Evolutionary conservation across 164 flowering plant species (phyloP).

Genomic region (Aristolochia californica): DNA sequence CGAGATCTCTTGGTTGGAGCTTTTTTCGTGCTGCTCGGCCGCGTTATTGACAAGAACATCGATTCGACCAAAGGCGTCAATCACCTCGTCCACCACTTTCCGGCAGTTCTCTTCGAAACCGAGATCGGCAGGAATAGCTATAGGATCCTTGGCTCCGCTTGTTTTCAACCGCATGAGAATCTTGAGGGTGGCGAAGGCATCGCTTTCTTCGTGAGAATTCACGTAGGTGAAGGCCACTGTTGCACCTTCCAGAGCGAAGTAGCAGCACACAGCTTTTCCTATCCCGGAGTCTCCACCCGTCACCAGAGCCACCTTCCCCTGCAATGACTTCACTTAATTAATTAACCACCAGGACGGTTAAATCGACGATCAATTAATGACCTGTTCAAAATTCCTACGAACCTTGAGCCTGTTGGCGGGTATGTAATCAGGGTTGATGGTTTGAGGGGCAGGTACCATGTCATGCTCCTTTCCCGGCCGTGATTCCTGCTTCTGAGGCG

Average conservation of each 20-base stretch:
- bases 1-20: conserved; percentile 34
- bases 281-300: conserved; percentile 81
- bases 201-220: conserved; percentile 58
- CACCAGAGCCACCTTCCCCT: conserved; percentile 67
- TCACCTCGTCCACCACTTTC: conserved; percentile 46
- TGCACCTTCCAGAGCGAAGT: conserved; percentile 59
- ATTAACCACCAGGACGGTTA: no score
- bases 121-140: conserved; percentile 43
- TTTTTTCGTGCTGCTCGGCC: conserved; percentile 40
- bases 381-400: no score
- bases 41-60: conserved; percentile 56
- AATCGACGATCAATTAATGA: no score
- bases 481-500: conserved; percentile 50
- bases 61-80: conserved; percentile 36
- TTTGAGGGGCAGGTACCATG: conserved; percentile 55
- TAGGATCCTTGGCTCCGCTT: conserved; percentile 42
- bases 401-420: conserved; percentile 27
- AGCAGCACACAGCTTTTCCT: conserved; percentile 57
- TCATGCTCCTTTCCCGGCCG: conserved; percentile 65
- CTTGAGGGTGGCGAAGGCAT: conserved; percentile 48
- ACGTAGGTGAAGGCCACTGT: conserved; percentile 79
- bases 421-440: conserved; percentile 28
- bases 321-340: no score
- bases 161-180: conserved; percentile 29
- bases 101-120: conserved; percentile 56